Conservation (phyloP, 75 land plant genomes). For the Pinus albicaulis region DNA sequence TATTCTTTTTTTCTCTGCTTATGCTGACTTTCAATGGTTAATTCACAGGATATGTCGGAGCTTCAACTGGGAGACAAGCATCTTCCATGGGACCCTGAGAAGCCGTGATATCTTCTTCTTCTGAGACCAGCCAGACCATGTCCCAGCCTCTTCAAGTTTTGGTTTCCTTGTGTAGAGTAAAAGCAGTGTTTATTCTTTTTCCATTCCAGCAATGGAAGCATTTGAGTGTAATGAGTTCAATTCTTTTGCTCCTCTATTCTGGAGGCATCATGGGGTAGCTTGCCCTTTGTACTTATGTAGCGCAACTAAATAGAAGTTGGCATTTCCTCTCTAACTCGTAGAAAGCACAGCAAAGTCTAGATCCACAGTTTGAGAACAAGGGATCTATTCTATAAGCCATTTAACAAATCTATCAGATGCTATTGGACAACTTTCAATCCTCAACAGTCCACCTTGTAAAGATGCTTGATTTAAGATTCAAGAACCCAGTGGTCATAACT, state of each 20-base stretch:
- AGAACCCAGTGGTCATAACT: background rate
- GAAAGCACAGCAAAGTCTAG: background rate
- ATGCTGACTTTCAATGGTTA: background rate
- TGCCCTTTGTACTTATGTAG: background rate
- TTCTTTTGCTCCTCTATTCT: too few species aligned
- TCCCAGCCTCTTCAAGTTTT: background rate
- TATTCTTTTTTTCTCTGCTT: background rate
- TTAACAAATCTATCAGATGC: background rate
- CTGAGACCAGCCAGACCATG: background rate
- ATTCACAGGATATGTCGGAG: background rate
- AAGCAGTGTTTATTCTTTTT: constrained; percentile 2
- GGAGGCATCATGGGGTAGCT: too few species aligned
- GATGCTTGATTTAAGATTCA: background rate
- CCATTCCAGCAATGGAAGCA: background rate
- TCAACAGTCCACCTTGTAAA: background rate
- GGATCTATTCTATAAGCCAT: background rate
- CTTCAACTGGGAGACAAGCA: background rate
- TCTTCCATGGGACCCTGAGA: background rate
- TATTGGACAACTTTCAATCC: background rate
- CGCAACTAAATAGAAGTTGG: background rate
- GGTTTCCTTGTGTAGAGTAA: constrained; percentile 1
- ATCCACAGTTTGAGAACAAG: background rate
- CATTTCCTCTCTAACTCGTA: background rate
- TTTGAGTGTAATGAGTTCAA: background rate
- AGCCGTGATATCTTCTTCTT: constrained; percentile 1